Evolutionary conservation across 2,329 filamentous ascomycete genomes (phyloP), one percentile per base, ranked within the genome.

Genomic region (Arthroderma sp.): DNA sequence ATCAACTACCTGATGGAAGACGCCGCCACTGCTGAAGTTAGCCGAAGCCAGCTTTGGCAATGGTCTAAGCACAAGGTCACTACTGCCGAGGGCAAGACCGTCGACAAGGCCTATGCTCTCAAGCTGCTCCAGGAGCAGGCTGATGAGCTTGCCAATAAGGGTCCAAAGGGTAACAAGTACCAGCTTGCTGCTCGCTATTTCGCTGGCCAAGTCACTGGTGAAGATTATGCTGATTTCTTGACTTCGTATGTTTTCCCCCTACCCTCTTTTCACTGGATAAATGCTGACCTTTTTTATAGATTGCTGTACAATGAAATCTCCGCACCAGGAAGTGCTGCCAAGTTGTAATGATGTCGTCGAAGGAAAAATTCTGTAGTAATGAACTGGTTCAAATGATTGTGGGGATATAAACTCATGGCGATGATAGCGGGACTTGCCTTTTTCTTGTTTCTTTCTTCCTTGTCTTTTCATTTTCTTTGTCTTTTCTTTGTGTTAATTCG

Each of bases 1-100:
- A 95, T 96, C 69, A 95, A 96, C 74, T 94, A 83, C 64, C 74
- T 96, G 45, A 96, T 96, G 89, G 91, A 98, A 71, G 91, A 96
- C 56, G 91, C 91, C 11, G 91, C 91, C 27, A 98, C 91, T 1
- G 91, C 91, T 41, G 91, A 98, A 66, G 91, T 98, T 4, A 93
- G 85, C 46, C 81, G 91, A 57, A 85, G 79, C 54, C 91, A 98
- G 72, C 75, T 98, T 38, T 94, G 89, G 89, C 91, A 98, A 65
- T 98, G 91, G 91, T 78, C 82, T 51, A 80, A 75, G 58, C 79
- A 83, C 61, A 72, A 75, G 43, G 69, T 89, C 48, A 75, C 74
- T 50, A 94, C 88, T 5, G 76, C 81, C 37, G 86, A 94, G 61
- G 89, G 89, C 67, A 88, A 89, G 75, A 84, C 78, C 58, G 81